Percentiles rank a stretch among this genome's conserved stretches.
phyloP scores from a whole-genome alignment of 768 basidiomycete genomes.

The Tylopilus sp. region DNA sequence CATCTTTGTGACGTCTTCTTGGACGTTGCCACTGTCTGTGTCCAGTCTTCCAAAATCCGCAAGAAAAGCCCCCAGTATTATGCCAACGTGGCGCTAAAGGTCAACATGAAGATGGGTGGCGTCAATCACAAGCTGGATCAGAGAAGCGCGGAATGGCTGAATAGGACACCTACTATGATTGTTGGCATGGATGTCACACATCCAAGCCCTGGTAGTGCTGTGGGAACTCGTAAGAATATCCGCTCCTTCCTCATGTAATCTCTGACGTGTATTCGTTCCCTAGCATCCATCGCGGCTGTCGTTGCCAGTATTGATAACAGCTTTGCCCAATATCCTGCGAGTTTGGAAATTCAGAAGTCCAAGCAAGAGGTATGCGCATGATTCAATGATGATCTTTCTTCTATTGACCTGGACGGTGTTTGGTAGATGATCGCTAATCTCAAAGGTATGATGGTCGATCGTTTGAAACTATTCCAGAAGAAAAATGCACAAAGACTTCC shows the following conservation, averaged over 20 bases:
- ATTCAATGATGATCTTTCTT: background rate
- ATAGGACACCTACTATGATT: slow-evolving; percentile 44
- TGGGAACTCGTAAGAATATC: slow-evolving; percentile 38
- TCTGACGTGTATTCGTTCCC: background rate
- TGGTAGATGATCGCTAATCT: slow-evolving; percentile 48
- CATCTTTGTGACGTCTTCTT: slow-evolving; percentile 49
- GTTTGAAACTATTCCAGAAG: slow-evolving; percentile 39
- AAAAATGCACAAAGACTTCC: slow-evolving; percentile 39
- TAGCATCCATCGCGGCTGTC: slow-evolving; percentile 51
- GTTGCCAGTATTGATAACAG: slow-evolving; percentile 45
- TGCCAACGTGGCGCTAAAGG: slow-evolving; percentile 53
- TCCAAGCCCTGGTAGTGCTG: slow-evolving; percentile 68
- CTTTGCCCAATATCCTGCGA: slow-evolving; percentile 50
- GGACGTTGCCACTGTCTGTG: slow-evolving; percentile 63
- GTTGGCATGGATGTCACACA: slow-evolving; percentile 71
- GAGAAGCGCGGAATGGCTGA: slow-evolving; percentile 38
- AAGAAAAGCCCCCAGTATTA: slow-evolving; percentile 56
- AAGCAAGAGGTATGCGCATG: slow-evolving; percentile 63
- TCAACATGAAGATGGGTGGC: slow-evolving; percentile 56
- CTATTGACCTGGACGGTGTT: background rate
- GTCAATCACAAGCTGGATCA: slow-evolving; percentile 47
- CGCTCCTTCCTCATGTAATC: background rate
- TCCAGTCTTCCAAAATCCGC: slow-evolving; percentile 66
- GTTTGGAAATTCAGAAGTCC: slow-evolving; percentile 47
- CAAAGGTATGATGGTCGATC: slow-evolving; percentile 45